Base-by-base conservation (phyloP, 2,329 filamentous ascomycete genomes). In the Neurospora sp. region DNA sequence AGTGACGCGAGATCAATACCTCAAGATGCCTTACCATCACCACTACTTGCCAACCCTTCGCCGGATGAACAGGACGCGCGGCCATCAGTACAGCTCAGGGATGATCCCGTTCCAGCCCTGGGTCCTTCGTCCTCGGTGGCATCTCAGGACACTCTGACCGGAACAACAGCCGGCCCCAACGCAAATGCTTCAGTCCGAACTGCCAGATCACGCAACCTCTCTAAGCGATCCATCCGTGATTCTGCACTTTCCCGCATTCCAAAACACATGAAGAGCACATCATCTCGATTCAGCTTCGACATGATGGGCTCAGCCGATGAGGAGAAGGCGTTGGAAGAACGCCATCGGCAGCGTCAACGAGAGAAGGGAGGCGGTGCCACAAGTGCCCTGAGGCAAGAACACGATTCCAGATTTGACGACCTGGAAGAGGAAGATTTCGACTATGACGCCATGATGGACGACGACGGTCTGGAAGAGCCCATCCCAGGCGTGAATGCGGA, bases 221-320 rank as follows among this genome's bases (percentile, higher is more conserved):
- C 85, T 0, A 82, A 82, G 4, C 76, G 81, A 12, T 86, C 86
- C 0, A 77, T 77, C 8, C 83, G 81, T 69, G 81, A 82, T 40
- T 78, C 81, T 1, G 77, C 73, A 4, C 67, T 83, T 2, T 85
- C 84, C 6, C 83, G 85, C 1, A 71, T 89, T 40, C 88, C 88
- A 2, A 86, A 81, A 71, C 88, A 90, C 72, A 90, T 90, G 88
- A 90, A 89, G 79, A 93, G 91, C 77, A 92, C 89, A 11, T 92
- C 91, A 0, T 93, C 91, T 0, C 84, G 92, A 15, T 94, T 95
- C 77, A 94, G 91, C 75, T 95, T 95, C 75, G 91, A 94, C 75
- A 92, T 93, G 83, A 86, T 89, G 17, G 90, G 89, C 5, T 87
- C 87, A 6, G 90, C 90, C 15, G 85, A 87, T 71, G 84, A 89